Conservation (phyloP, 208 protist genomes). For the Leptomonas pyrrhocoris region DNA sequence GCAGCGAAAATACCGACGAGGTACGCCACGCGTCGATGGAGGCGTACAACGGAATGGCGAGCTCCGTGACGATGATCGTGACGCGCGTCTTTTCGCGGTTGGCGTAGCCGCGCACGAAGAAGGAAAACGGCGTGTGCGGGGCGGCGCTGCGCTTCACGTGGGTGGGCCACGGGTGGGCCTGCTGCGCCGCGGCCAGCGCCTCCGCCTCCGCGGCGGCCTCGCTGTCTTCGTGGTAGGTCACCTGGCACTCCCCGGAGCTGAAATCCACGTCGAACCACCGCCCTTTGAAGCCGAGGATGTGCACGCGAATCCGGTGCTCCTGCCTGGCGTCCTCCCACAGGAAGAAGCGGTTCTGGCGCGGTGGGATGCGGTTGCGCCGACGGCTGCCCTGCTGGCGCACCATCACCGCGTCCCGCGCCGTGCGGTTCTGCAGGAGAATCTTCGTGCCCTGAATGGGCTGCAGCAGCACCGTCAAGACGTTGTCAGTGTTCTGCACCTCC, state of each 20-base stretch:
- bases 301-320: slow-evolving; percentile 61
- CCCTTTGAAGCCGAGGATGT: slow-evolving; percentile 65
- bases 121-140: slow-evolving; percentile 31
- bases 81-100: slow-evolving; percentile 63
- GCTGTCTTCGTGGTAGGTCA: slow-evolving; percentile 41
- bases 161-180: slow-evolving; percentile 24
- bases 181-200: slow-evolving; percentile 25
- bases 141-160: slow-evolving; percentile 12
- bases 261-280: slow-evolving; percentile 86
- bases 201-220: slow-evolving; percentile 24
- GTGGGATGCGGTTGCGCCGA: slow-evolving; percentile 62
- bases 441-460: slow-evolving; percentile 61
- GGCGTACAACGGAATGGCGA: slow-evolving; percentile 47
- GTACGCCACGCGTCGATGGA: slow-evolving; percentile 53
- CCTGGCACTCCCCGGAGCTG: slow-evolving; percentile 59
- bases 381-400: slow-evolving; percentile 66
- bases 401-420: slow-evolving; percentile 47
- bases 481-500: slow-evolving; percentile 54
- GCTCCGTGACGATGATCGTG: slow-evolving; percentile 63
- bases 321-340: slow-evolving; percentile 73
- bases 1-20: slow-evolving; percentile 36
- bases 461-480: slow-evolving; percentile 69
- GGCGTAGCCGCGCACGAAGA: slow-evolving; percentile 66
- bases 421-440: slow-evolving; percentile 77
- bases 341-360: slow-evolving; percentile 78